These are phyloP conservation scores for Coemansia sp. DNA, from an alignment of 192 early-diverging fungal species.

Conservation along the genomic window DNA sequence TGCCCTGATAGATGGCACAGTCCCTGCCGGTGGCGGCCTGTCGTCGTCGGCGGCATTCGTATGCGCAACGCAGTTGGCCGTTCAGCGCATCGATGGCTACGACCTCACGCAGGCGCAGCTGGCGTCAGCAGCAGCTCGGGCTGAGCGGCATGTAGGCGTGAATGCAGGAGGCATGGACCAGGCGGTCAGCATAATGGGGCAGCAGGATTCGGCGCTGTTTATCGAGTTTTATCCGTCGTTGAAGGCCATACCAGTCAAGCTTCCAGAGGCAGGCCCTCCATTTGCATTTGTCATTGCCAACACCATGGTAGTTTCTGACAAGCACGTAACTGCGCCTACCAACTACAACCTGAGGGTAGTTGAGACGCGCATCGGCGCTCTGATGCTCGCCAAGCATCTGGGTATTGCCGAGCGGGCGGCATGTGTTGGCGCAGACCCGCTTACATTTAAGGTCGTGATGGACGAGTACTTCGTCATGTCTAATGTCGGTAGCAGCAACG, in stretches of 20 bases:
- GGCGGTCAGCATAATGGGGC: constrained; percentile 82
- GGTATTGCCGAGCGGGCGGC: constrained; percentile 46
- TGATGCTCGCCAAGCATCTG: constrained; percentile 58
- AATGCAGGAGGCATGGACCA: constrained; percentile 88
- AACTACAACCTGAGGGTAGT: constrained; percentile 94
- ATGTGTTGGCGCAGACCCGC: constrained; percentile 61
- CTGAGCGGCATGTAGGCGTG: constrained; percentile 82
- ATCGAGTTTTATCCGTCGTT: constrained; percentile 84
- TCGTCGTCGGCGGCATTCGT: constrained; percentile 88
- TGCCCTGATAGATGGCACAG: constrained; percentile 73
- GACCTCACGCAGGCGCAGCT: constrained; percentile 25
- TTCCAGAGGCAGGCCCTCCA: constrained; percentile 57
- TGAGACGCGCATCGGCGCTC: constrained; percentile 79
- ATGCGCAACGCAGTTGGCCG: constrained; percentile 73
- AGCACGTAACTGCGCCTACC: constrained; percentile 79
- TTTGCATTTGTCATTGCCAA: constrained; percentile 88
- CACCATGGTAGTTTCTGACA: constrained; percentile 81
- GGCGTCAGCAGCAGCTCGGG: constrained; percentile 69
- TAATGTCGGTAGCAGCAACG: background rate
- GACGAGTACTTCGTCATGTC: constrained; percentile 27
- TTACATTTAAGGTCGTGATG: constrained; percentile 51
- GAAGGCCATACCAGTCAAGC: constrained; percentile 57
- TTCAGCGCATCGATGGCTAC: constrained; percentile 44
- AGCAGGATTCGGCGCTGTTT: constrained; percentile 68
- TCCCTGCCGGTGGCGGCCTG: constrained; percentile 86